Evolutionary conservation across 2,329 filamentous ascomycete species (phyloP).

Genomic region (Pseudocercospora musae): DNA sequence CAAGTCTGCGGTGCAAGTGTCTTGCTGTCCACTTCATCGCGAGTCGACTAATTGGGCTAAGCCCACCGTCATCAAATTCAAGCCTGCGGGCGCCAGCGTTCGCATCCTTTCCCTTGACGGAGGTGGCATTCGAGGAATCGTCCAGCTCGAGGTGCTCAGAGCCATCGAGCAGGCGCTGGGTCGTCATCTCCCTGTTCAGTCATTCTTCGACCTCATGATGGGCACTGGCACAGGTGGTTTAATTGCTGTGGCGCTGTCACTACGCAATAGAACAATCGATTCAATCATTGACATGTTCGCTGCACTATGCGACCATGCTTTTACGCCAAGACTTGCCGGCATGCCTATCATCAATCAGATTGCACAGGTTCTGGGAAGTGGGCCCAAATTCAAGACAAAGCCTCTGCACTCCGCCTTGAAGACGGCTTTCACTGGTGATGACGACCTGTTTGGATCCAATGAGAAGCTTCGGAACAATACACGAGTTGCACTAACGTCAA

Average conservation of each 20-base stretch:
- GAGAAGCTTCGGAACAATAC: conserved; percentile 24
- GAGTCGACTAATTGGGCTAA: conserved; percentile 36
- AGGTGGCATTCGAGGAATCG: conserved; percentile 48
- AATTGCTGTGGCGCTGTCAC: conserved; percentile 43
- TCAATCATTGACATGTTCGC: conserved; percentile 42
- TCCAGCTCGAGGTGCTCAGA: conserved; percentile 44
- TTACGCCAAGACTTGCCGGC: conserved; percentile 39
- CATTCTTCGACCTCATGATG: conserved; percentile 51
- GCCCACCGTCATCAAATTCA: conserved; percentile 30
- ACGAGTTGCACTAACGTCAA: conserved; percentile 46
- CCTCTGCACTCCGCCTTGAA: conserved; percentile 38
- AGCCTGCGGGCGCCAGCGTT: conserved; percentile 28
- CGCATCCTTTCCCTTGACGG: conserved; percentile 34
- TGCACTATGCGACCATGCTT: conserved; percentile 41
- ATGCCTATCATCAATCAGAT: conserved; percentile 36
- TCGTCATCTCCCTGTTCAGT: conserved; percentile 40
- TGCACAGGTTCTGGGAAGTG: conserved; percentile 28
- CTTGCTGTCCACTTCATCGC: conserved; percentile 38
- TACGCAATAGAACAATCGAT: conserved; percentile 39
- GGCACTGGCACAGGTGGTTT: conserved; percentile 48
- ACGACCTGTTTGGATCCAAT: conserved; percentile 29
- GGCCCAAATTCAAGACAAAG: conserved; percentile 35
- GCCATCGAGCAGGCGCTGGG: conserved; percentile 42
- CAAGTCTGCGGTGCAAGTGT: conserved; percentile 28
- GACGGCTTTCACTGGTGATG: conserved; percentile 38